Evolutionary conservation across 306 rosid genomes (phyloP).

Genomic region (Coriaria nepalensis): DNA sequence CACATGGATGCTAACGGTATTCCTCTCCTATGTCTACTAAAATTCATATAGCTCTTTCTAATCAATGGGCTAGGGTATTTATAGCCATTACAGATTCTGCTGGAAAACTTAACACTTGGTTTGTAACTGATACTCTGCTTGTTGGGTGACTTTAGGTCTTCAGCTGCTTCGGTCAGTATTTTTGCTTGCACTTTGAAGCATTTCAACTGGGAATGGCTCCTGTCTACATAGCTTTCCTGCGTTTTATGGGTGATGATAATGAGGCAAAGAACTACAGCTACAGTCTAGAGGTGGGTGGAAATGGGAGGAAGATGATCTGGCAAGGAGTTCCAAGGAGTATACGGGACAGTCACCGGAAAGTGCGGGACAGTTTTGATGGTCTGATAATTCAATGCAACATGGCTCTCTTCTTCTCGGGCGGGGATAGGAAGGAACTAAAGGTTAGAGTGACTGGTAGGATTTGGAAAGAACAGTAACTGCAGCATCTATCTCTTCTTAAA

Average conservation of each 20-base stretch:
- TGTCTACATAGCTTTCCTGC: slow-evolving; percentile 79
- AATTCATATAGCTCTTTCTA: too few species aligned
- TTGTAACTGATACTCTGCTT: slow-evolving; percentile 5
- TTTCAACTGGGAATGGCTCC: slow-evolving; percentile 85
- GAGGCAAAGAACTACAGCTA: slow-evolving; percentile 87
- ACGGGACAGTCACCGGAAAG: slow-evolving; percentile 75
- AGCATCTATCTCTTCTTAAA: slow-evolving; percentile 9
- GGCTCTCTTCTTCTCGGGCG: slow-evolving; percentile 83
- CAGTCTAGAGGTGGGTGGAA: slow-evolving; percentile 88
- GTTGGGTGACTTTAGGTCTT: slow-evolving; percentile 45
- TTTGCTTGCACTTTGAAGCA: slow-evolving; percentile 87
- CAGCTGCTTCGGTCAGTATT: slow-evolving; percentile 80
- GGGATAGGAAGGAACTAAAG: slow-evolving; percentile 69
- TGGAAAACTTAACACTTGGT: background rate
- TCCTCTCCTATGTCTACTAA: slow-evolving; percentile 7
- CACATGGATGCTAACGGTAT: slow-evolving; percentile 95
- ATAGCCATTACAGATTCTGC: too few species aligned
- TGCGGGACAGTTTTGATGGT: slow-evolving; percentile 80
- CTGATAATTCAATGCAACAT: slow-evolving; percentile 80
- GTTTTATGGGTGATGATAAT: slow-evolving; percentile 82
- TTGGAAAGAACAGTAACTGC: slow-evolving; percentile 64
- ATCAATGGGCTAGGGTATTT: too few species aligned
- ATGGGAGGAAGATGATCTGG: slow-evolving; percentile 89
- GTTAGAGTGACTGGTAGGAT: slow-evolving; percentile 84
- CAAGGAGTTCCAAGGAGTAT: slow-evolving; percentile 88